Evolutionary conservation across 192 early-diverging fungal species (phyloP), one percentile per base, ranked within the genome.

Genomic region (Cladochytrium replicatum): DNA sequence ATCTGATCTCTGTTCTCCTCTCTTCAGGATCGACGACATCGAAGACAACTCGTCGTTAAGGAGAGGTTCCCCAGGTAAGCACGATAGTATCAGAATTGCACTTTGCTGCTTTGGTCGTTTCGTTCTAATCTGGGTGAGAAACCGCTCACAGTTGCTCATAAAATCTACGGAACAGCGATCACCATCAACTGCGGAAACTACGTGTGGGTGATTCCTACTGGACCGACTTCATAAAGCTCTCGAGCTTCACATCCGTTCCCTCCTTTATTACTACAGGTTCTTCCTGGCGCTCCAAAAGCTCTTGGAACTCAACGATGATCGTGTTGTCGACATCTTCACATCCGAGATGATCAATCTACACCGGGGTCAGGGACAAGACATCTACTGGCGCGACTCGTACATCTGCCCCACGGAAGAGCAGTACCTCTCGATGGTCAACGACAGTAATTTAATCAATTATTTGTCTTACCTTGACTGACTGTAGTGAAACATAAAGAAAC

Each of bases 171-270:
- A 6, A 68, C 85, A 13, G 79, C 96, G 5, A 75, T 81, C 43
- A 88, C 91, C 6, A 97, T 99, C 48, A 97, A 97, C 53, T 93
- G 88, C 34, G 94, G 89, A 26, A 97, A 97, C 63, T 97, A 91
- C 50, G 87, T 97, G 31, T 99, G 63, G 28, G 46, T 54, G 29
- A 30, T 28, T 45, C 19, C n/a, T n/a, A n/a, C n/a, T n/a, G n/a
- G n/a, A n/a, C n/a, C n/a, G n/a, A n/a, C n/a, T n/a, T n/a, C n/a
- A n/a, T n/a, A n/a, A n/a, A n/a, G n/a, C n/a, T n/a, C n/a, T n/a
- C n/a, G n/a, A n/a, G n/a, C n/a, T n/a, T n/a, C n/a, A n/a, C n/a
- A n/a, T n/a, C 24, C 21, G n/a, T n/a, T n/a, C n/a, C n/a, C 19
- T 46, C 19, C 4, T 19, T 31, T 3, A 34, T 4, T 55, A 32